Conservation (phyloP, 78 protist species). For the Goniomonas avonlea region DNA sequence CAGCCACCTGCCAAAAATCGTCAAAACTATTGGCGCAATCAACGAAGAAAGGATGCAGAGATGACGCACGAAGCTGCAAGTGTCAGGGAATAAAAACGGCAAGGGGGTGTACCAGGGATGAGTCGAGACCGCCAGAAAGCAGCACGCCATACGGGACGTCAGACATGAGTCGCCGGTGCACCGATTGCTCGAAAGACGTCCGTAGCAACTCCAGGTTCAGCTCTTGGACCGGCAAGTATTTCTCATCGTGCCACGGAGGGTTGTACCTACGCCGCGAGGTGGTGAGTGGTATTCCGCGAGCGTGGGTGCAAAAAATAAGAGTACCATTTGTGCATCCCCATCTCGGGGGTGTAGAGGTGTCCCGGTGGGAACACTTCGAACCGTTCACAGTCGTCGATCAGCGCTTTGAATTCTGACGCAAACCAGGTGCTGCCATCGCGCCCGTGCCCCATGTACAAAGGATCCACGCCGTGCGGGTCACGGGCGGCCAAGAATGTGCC, state of each 20-base stretch:
- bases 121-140: slow-evolving; percentile 35
- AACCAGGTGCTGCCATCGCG: slow-evolving; percentile 14
- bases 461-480: slow-evolving; percentile 30
- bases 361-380: slow-evolving; percentile 19
- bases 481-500: slow-evolving; percentile 23
- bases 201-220: not conserved
- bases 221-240: not conserved
- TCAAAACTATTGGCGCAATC: too few species aligned
- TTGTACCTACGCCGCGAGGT: slow-evolving; percentile 18
- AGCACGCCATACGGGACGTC: slow-evolving; percentile 23
- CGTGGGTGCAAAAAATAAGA: not conserved
- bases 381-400: not conserved
- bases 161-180: not conserved
- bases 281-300: too few species aligned
- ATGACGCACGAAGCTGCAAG: slow-evolving; percentile 23
- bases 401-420: slow-evolving; percentile 25
- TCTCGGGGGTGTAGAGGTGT: slow-evolving; percentile 11
- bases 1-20: too few species aligned
- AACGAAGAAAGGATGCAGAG: too few species aligned
- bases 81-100: too few species aligned
- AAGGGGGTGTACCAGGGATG: slow-evolving; percentile 29
- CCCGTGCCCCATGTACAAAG: slow-evolving; percentile 24
- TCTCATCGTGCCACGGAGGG: not conserved
- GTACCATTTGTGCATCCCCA: not conserved
- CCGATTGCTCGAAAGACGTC: not conserved